phyloP scores from a whole-genome alignment of 2,329 filamentous ascomycete species.

The Didymella glomerata region DNA sequence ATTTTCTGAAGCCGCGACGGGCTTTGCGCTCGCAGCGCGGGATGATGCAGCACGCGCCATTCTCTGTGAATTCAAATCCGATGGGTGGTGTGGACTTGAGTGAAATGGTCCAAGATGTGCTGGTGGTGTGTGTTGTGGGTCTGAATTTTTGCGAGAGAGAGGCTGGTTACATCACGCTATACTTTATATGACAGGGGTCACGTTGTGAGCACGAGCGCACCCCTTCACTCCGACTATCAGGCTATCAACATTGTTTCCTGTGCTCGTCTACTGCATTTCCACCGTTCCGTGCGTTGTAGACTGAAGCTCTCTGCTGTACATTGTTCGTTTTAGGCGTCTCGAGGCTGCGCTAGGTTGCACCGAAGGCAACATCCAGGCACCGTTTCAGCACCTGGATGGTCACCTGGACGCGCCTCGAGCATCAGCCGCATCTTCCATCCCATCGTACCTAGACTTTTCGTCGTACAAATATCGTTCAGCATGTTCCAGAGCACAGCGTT shows the following conservation, averaged over 20 bases:
- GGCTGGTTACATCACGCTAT: slow-evolving; percentile 24
- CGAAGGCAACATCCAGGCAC: slow-evolving; percentile 16
- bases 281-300: neutral
- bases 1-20: slow-evolving; percentile 37
- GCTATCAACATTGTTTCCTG: neutral
- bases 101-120: slow-evolving; percentile 24
- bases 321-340: neutral
- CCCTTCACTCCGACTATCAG: slow-evolving; percentile 7
- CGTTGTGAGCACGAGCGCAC: slow-evolving; percentile 16
- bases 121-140: slow-evolving; percentile 41
- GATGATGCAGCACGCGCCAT: slow-evolving; percentile 44
- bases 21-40: slow-evolving; percentile 41
- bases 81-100: slow-evolving; percentile 27
- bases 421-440: slow-evolving; percentile 14
- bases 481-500: slow-evolving; percentile 30
- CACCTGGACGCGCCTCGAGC: slow-evolving; percentile 20
- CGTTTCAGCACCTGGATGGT: slow-evolving; percentile 30
- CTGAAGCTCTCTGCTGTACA: neutral
- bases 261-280: neutral
- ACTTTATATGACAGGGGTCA: slow-evolving; percentile 18
- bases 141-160: slow-evolving; percentile 29
- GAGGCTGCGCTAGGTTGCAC: slow-evolving; percentile 6
- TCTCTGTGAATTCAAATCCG: slow-evolving; percentile 23
- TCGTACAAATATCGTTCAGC: slow-evolving; percentile 14
- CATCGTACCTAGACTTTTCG: slow-evolving; percentile 4